phyloP scores from a whole-genome alignment of 306 rosid genomes.

The Vigna reflexopilosa region DNA sequence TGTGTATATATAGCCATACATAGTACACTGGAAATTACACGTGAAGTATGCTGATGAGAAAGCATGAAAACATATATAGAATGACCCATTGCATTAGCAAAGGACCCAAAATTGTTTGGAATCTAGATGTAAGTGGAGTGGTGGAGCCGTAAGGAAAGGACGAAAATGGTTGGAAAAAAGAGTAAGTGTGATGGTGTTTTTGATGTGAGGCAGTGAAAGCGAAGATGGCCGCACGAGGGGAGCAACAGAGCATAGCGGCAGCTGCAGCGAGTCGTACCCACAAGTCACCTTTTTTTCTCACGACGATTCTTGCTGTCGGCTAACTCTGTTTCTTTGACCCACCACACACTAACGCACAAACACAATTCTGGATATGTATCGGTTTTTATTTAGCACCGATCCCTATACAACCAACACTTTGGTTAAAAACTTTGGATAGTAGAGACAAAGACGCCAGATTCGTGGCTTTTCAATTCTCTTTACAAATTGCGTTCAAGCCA shows the following conservation, averaged over 20 bases:
- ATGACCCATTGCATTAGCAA: neutral
- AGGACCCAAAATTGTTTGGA: slow-evolving; percentile 2
- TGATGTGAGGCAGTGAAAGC: neutral
- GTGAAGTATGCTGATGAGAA: too few species aligned
- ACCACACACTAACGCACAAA: too few species aligned
- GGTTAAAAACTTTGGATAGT: too few species aligned
- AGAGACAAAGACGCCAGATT: too few species aligned
- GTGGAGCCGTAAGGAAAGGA: neutral
- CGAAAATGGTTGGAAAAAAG: neutral
- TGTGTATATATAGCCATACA: too few species aligned
- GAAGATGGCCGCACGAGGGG: slow-evolving; percentile 34
- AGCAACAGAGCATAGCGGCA: slow-evolving; percentile 16
- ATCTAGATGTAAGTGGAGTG: neutral
- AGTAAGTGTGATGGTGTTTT: neutral
- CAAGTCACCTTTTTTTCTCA: slow-evolving; percentile 11
- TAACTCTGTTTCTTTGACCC: neutral
- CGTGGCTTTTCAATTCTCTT: too few species aligned
- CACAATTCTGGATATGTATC: too few species aligned
- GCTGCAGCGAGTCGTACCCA: slow-evolving; percentile 12
- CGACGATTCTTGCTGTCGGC: slow-evolving; percentile 67
- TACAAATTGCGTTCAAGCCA: too few species aligned
- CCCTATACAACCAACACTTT: too few species aligned
- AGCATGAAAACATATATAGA: too few species aligned
- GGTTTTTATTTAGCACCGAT: too few species aligned
- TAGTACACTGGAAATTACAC: too few species aligned